These are phyloP conservation scores for Erysimum cheiranthoides DNA, from an alignment of 345 rosid species.

Conservation along the genomic window DNA sequence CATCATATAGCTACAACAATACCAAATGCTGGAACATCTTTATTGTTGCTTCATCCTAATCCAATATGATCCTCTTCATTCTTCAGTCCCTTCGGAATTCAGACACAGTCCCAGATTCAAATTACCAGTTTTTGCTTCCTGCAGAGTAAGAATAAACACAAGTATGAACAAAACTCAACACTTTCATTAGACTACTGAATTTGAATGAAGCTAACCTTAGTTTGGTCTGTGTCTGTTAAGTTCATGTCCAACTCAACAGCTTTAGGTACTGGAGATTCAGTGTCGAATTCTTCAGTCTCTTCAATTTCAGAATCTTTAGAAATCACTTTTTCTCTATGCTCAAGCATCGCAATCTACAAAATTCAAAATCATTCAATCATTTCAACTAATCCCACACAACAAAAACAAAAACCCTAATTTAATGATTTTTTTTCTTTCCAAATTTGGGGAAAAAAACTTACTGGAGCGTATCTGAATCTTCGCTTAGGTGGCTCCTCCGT, in stretches of 20 bases:
- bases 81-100: constrained; percentile 54
- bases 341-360: constrained; percentile 71
- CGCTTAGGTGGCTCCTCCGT: constrained; percentile 74
- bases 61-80: constrained; percentile 34
- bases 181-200: not conserved
- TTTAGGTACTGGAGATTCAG: constrained; percentile 45
- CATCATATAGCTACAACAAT: constrained; percentile 22
- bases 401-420: constrained; percentile 19
- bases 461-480: constrained; percentile 90
- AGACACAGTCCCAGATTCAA: constrained; percentile 65
- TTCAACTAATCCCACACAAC: constrained; percentile 8
- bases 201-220: constrained; percentile 27
- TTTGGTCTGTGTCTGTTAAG: constrained; percentile 40
- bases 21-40: constrained; percentile 14
- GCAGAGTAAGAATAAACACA: constrained; percentile 34
- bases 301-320: constrained; percentile 52
- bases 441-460: constrained; percentile 41
- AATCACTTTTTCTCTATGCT: constrained; percentile 57
- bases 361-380: not conserved
- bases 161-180: constrained; percentile 11
- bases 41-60: constrained; percentile 19
- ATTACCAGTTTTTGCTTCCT: constrained; percentile 56
- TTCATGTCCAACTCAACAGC: constrained; percentile 47
- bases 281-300: constrained; percentile 47
- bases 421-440: not conserved